phyloP scores from a whole-genome alignment of 2,329 filamentous ascomycete genomes.

The Xylariaceae sp. region DNA sequence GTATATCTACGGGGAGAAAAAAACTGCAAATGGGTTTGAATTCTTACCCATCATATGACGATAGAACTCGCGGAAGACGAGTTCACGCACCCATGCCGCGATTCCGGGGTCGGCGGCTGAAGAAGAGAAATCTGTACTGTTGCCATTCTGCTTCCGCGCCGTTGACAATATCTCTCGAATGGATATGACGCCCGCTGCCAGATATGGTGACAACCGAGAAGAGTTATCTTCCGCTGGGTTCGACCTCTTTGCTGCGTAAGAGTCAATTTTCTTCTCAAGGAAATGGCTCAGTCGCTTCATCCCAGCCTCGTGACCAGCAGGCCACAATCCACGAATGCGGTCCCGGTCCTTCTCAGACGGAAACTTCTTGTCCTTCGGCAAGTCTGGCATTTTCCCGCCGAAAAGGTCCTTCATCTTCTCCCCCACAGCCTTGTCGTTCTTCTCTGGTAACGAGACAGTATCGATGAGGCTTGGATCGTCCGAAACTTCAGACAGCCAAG shows the following conservation, averaged over 20 bases:
- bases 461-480: slow-evolving; percentile 45
- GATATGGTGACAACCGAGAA: slow-evolving; percentile 33
- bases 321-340: slow-evolving; percentile 34
- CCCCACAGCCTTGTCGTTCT: slow-evolving; percentile 30
- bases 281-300: slow-evolving; percentile 29
- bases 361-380: slow-evolving; percentile 31
- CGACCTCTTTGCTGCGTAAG: slow-evolving; percentile 30
- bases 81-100: slow-evolving; percentile 23
- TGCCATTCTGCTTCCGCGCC: slow-evolving; percentile 8
- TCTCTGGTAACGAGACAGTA: slow-evolving; percentile 29
- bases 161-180: slow-evolving; percentile 20
- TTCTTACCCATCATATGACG: slow-evolving; percentile 18
- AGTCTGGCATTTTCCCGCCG: slow-evolving; percentile 24
- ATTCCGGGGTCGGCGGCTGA: slow-evolving; percentile 12
- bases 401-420: slow-evolving; percentile 25
- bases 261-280: slow-evolving; percentile 28
- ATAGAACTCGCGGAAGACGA: slow-evolving; percentile 28
- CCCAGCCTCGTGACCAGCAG: slow-evolving; percentile 31
- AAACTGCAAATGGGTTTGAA: no score
- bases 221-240: slow-evolving; percentile 32
- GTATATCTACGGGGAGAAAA: no score
- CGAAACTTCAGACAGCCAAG: slow-evolving; percentile 36
- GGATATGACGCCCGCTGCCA: slow-evolving; percentile 28
- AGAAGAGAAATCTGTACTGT: slow-evolving; percentile 13
- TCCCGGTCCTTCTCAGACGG: slow-evolving; percentile 28